These are phyloP conservation scores for Yamadazyma sp. DNA, from an alignment of 805 yeast genomes.

Conservation along the genomic window DNA sequence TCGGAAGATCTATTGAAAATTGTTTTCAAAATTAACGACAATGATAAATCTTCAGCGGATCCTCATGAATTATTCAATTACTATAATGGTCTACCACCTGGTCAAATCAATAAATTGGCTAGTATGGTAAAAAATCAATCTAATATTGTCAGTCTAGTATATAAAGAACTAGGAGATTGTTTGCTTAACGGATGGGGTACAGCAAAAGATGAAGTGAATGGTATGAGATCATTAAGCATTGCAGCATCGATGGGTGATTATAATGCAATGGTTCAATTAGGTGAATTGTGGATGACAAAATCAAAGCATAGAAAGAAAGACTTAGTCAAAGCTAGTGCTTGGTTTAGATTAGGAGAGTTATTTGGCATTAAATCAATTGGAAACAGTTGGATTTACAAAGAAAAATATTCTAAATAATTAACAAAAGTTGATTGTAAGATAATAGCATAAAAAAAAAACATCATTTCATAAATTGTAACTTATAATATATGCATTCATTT, in stretches of 20 bases:
- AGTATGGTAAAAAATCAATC: constrained; percentile 32
- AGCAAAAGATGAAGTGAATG: constrained; percentile 51
- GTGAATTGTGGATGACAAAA: constrained; percentile 62
- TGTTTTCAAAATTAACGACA: constrained; percentile 21
- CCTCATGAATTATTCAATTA: constrained; percentile 21
- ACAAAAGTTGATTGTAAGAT: too few species aligned
- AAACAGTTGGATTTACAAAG: constrained; percentile 72
- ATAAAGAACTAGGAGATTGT: constrained; percentile 61
- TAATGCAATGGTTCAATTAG: constrained; percentile 69
- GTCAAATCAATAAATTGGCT: constrained; percentile 26
- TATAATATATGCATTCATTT: too few species aligned
- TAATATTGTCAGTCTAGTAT: constrained; percentile 48
- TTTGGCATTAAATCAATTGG: constrained; percentile 63
- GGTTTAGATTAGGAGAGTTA: constrained; percentile 64
- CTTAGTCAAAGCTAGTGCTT: constrained; percentile 59
- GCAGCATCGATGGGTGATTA: constrained; percentile 67
- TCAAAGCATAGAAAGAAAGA: constrained; percentile 57
- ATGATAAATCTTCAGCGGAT: constrained; percentile 21
- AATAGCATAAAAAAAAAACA: too few species aligned
- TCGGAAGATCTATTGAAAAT: constrained; percentile 28
- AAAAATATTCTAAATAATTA: constrained; percentile 54
- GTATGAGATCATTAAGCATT: constrained; percentile 56
- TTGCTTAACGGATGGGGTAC: constrained; percentile 57
- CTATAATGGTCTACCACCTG: constrained; percentile 21
- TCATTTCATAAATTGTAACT: too few species aligned